Percentiles rank a stretch among this genome's conserved stretches.
Evolutionary conservation across 129 eudicot species (phyloP).

Genomic region (Artemisia annua): DNA sequence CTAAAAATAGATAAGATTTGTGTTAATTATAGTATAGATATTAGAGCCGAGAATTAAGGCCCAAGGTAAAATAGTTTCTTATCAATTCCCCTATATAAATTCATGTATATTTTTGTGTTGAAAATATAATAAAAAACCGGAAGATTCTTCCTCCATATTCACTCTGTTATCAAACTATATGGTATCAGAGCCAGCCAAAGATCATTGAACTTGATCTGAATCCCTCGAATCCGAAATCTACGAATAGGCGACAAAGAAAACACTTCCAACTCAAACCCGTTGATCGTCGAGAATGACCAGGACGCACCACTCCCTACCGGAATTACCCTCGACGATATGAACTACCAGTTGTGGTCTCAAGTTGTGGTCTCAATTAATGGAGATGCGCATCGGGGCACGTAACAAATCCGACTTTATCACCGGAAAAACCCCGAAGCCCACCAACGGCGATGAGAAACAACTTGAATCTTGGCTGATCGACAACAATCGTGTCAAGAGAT

Average conservation of each 20-base stretch:
- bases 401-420: slow-evolving; percentile 18
- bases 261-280: background rate
- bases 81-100: background rate
- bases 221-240: background rate
- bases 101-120: background rate
- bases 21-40: slow-evolving; percentile 7
- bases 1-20: background rate
- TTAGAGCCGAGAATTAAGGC: slow-evolving; percentile 5
- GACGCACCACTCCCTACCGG: slow-evolving; percentile 14
- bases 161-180: background rate
- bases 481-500: too few relatives aligned
- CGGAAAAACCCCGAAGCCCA: slow-evolving; percentile 1
- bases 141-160: slow-evolving; percentile 8
- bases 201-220: background rate
- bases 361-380: slow-evolving; percentile 16
- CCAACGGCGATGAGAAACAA: background rate
- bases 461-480: background rate
- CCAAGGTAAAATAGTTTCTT: background rate
- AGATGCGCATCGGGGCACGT: slow-evolving; percentile 18
- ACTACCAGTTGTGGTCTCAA: slow-evolving; percentile 19
- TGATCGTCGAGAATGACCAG: slow-evolving; percentile 11
- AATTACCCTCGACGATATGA: slow-evolving; percentile 7
- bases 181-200: background rate
- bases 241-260: slow-evolving; percentile 2
- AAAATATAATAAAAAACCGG: background rate